Evolutionary conservation across 768 basidiomycete species (phyloP), one percentile per base, ranked within the genome.

Genomic region (Mycena amicta): DNA sequence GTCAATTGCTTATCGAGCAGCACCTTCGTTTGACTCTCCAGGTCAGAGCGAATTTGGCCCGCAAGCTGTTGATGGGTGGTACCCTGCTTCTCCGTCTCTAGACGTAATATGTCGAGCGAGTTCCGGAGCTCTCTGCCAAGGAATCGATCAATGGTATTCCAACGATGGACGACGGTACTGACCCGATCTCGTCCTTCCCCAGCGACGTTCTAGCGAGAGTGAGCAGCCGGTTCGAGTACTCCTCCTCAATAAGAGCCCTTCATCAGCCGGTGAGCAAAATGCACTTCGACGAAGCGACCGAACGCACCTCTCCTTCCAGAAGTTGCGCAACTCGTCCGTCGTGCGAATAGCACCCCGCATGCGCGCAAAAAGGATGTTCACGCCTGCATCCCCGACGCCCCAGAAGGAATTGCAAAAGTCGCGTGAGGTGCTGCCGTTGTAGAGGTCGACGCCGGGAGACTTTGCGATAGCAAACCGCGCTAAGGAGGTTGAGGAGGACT

Each of bases 331-430:
- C 62, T 98, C 97, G 49, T 98, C 96, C 74, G 92, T 85, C 2
- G 94, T 95, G 69, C 92, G 83, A 15, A 82, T 74, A 18, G 90
- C 92, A 22, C 92, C 93, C 6, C 93, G 81, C 87, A 96, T 90
- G 61, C 93, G 83, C 31, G 93, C 89, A 70, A 93, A 90, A 26
- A 98, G 77, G 45, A 95, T 93, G 66, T 96, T 93, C 56, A 92
- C 93, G 15, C 95, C 95, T 41, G 83, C 88, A 76, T 97, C 94
- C 25, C 82, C 84, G 25, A 82, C 66, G 15, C 93, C 93, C 97
- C 97, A 98, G 77, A 98, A 98, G 1, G 93, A 85, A 74, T 98
- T 99, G 73, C 95, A 98, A 76, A 94, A 98, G 76, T 98, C 93
- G 65, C 87, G 74, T 5, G 86, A 85, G 3, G 58, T 58, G 56